Conservation (phyloP, 768 basidiomycete species). For the Trametes villosa region DNA sequence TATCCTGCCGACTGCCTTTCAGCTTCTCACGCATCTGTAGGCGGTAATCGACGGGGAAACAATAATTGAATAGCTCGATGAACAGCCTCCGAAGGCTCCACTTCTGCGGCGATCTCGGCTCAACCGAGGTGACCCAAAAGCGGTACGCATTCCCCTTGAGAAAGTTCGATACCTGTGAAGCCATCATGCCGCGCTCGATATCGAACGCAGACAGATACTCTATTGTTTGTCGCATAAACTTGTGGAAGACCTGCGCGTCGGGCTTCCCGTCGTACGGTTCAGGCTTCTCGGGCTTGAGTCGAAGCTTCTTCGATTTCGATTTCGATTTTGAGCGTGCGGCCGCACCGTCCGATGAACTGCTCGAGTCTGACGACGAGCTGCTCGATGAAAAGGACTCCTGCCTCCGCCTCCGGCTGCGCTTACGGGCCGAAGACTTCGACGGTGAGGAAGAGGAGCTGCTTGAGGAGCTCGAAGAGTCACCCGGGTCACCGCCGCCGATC, state of each 20-base stretch:
- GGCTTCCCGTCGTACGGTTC: constrained; percentile 17
- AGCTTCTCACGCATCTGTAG: constrained; percentile 35
- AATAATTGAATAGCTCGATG: constrained; percentile 29
- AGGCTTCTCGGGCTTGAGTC: constrained; percentile 15
- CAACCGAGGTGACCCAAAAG: constrained; percentile 32
- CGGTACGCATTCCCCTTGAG: constrained; percentile 27
- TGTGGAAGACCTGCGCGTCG: constrained; percentile 19
- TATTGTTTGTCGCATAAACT: constrained; percentile 15
- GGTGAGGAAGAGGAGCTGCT: not conserved
- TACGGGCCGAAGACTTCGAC: not conserved
- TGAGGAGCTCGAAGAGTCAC: not conserved
- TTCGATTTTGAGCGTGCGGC: not conserved
- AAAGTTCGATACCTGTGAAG: constrained; percentile 18
- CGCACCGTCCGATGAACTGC: not conserved
- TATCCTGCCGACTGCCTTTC: constrained; percentile 26
- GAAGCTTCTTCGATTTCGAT: not conserved
- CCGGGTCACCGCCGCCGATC: not conserved
- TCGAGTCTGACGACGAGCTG: not conserved
- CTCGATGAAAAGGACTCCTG: not conserved
- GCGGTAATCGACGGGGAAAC: constrained; percentile 30
- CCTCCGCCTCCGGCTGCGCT: not conserved
- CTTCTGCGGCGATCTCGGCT: not conserved
- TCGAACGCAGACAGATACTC: constrained; percentile 17
- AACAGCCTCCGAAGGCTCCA: constrained; percentile 26
- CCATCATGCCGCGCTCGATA: not conserved